Evolutionary conservation across 495 filamentous ascomycete species (phyloP).

Genomic region (Lindgomyces ingoldianus): DNA sequence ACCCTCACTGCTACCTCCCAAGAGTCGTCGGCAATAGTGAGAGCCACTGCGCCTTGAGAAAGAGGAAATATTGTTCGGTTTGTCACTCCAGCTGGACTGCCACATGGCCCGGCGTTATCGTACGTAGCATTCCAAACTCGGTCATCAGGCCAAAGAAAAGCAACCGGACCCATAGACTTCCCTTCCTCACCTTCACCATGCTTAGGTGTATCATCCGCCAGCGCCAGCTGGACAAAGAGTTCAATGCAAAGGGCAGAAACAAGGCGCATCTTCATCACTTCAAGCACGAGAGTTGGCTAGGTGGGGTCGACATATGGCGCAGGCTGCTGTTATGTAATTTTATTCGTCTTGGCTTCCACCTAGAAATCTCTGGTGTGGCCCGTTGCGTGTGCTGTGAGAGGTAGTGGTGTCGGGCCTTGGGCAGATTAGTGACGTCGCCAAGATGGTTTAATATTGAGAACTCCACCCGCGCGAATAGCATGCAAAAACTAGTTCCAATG

Average conservation of each 20-base stretch:
- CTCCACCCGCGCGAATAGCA: too few species aligned
- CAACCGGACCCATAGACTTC: conserved; percentile 53
- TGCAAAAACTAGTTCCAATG: background rate
- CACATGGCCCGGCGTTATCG: conserved; percentile 52
- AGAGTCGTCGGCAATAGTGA: conserved; percentile 51
- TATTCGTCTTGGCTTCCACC: too few species aligned
- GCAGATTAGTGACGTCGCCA: too few species aligned
- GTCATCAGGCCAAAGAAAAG: conserved; percentile 56
- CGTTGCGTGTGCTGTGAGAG: too few species aligned
- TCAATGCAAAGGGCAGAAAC: background rate
- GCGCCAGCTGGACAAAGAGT: background rate
- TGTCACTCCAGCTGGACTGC: conserved; percentile 2
- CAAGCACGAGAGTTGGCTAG: background rate
- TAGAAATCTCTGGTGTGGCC: too few species aligned
- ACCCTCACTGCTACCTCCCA: conserved; percentile 53
- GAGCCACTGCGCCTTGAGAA: conserved; percentile 44
- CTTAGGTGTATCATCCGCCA: background rate
- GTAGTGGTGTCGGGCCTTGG: too few species aligned
- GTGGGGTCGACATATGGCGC: too few species aligned
- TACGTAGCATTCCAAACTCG: conserved; percentile 49
- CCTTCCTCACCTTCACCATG: conserved; percentile 40
- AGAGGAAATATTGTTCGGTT: background rate
- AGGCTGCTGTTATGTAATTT: too few species aligned
- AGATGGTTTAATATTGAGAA: too few species aligned
- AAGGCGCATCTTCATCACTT: background rate